Evolutionary conservation across 1,139 yeast genomes (phyloP).

Genomic region (Arxiozyma heterogenica): DNA sequence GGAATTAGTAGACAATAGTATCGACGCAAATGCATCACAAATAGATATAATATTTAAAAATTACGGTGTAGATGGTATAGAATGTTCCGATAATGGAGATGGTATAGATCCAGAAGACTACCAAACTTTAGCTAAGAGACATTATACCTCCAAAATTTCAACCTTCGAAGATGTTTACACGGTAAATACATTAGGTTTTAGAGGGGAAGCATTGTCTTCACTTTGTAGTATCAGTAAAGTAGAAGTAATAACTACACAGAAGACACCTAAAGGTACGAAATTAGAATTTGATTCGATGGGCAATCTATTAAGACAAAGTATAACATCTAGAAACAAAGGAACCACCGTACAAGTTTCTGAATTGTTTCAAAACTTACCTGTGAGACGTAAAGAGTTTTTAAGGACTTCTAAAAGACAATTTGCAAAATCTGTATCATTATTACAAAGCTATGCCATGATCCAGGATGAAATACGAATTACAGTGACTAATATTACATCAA

Average conservation of each 20-base stretch:
- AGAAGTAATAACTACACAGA: slow-evolving; percentile 47
- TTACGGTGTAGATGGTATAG: slow-evolving; percentile 68
- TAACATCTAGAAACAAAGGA: slow-evolving; percentile 50
- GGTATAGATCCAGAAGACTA: slow-evolving; percentile 61
- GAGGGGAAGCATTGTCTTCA: slow-evolving; percentile 81
- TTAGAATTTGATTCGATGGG: slow-evolving; percentile 52
- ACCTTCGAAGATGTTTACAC: slow-evolving; percentile 47
- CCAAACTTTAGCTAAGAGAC: slow-evolving; percentile 53
- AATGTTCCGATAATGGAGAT: slow-evolving; percentile 66
- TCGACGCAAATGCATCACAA: slow-evolving; percentile 66
- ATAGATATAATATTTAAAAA: slow-evolving; percentile 60
- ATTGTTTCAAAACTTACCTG: slow-evolving; percentile 61
- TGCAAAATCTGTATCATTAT: slow-evolving; percentile 47
- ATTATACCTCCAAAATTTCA: slow-evolving; percentile 70
- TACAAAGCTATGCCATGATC: slow-evolving; percentile 65
- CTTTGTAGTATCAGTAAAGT: slow-evolving; percentile 53
- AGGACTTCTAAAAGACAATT: slow-evolving; percentile 67
- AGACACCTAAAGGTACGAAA: slow-evolving; percentile 49
- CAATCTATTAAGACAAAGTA: slow-evolving; percentile 31
- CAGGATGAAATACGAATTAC: slow-evolving; percentile 48
- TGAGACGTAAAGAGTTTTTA: slow-evolving; percentile 59
- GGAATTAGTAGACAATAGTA: slow-evolving; percentile 76
- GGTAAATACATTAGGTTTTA: slow-evolving; percentile 59
- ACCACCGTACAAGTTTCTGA: slow-evolving; percentile 46
- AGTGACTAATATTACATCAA: slow-evolving; percentile 44